Base-by-base conservation (phyloP, 1,139 yeast species). In the Scheffersomyces titani region DNA sequence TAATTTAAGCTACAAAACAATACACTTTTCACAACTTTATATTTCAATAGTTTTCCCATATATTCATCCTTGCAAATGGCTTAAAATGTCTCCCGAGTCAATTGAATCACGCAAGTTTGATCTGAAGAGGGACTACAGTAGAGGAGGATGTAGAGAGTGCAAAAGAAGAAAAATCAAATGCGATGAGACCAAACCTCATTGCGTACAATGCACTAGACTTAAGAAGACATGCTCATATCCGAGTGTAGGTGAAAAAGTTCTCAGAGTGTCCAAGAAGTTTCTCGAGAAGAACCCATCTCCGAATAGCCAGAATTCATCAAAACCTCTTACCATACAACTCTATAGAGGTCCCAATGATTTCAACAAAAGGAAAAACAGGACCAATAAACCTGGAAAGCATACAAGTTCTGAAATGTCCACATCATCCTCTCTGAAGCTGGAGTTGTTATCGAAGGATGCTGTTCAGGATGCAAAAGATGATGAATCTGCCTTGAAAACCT, bases 181-280 rank as follows among this genome's bases (percentile, higher is more conserved):
- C 66, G 88, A 84, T 61, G 89, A 85, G 63, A 72, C 77, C 5
- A 83, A 83, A 61, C 89, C 89, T 0, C 65, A 65, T 20, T 85
- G 89, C 59, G 57, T 66, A 45, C 82, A 80, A 57, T 82, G 87
- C 61, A 60, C 68, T 19, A 61, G 71, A n/a, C 65, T 69, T 19
- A 63, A 60, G 47, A 69, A 69, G 53, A 58, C 53, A 5, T 69
- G 73, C 47, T 59, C 61, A 47, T 69, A 69, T 52, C 67, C 72
- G 54, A 30, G 52, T 20, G 61, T 62, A 24, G 64, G 71, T 1
- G 67, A 64, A 49, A 59, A 59, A 54, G 66, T 64, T 6, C 55
- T 63, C n/a, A 53, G 67, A 1, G 66, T 63, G 1, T 59, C 64
- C 30, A 59, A 60, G 19, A 58, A 58, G 16, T 57, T 49, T 40